Percentiles rank a stretch among this genome's conserved stretches.
Evolutionary conservation across 306 rosid genomes (phyloP).

Genomic region (Psophocarpus tetragonolobus): DNA sequence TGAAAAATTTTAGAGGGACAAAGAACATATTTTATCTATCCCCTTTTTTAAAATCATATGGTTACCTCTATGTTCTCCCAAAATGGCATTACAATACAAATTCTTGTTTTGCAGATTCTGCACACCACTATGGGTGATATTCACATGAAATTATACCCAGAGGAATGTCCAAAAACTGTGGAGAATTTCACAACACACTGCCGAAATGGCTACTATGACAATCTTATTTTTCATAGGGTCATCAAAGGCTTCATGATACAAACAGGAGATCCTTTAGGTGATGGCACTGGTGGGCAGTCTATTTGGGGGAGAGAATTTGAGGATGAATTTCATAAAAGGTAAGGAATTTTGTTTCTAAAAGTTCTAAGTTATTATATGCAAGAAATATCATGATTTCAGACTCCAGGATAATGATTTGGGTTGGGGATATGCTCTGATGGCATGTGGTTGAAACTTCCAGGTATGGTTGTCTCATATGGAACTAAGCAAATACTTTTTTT

Average conservation of each 20-base stretch:
- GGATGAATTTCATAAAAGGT: conserved; percentile 99
- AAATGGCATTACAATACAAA: conserved; percentile 1
- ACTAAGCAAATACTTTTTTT: conserved; percentile 31
- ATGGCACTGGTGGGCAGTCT: conserved; percentile 98
- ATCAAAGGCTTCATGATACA: conserved; percentile 98
- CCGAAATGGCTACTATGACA: conserved; percentile 93
- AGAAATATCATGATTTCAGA: conserved; percentile 10
- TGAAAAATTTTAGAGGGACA: too few relatives aligned
- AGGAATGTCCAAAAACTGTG: conserved; percentile 98
- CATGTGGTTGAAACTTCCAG: not conserved
- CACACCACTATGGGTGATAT: conserved; percentile 97
- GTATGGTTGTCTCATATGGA: conserved; percentile 16
- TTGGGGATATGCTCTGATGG: not conserved
- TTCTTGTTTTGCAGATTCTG: conserved; percentile 59
- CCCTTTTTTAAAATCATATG: too few relatives aligned
- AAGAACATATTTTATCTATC: too few relatives aligned
- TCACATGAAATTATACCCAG: conserved; percentile 92
- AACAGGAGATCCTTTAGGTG: conserved; percentile 99
- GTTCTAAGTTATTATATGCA: not conserved
- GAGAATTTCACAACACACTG: conserved; percentile 98
- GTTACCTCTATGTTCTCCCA: not conserved
- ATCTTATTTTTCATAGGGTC: conserved; percentile 92
- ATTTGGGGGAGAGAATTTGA: conserved; percentile 99
- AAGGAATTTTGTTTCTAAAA: conserved; percentile 13
- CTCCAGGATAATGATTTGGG: not conserved